Evolutionary conservation across 1,284 basidiomycete species (phyloP).

Genomic region (Malassezia restricta): DNA sequence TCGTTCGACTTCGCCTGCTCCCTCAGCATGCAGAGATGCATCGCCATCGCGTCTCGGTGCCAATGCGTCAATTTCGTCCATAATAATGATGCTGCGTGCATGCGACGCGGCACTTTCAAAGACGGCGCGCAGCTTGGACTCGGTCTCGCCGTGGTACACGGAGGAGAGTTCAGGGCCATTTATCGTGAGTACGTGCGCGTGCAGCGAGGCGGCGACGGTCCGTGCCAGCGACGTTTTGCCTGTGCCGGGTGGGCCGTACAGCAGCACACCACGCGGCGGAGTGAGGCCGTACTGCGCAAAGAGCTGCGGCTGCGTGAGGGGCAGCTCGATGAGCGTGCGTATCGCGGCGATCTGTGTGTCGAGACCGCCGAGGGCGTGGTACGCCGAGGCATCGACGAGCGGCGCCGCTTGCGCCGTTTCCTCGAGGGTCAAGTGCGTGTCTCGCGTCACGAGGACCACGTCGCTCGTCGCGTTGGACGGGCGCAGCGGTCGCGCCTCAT

Average conservation of each 20-base stretch:
- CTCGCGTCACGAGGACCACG: conserved; percentile 26
- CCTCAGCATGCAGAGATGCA: conserved; percentile 46
- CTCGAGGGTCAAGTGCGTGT: conserved; percentile 25
- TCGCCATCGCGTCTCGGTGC: conserved; percentile 74
- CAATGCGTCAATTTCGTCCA: conserved; percentile 92
- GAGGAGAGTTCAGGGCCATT: conserved; percentile 90
- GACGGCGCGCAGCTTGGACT: conserved; percentile 73
- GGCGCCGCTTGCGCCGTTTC: conserved; percentile 31
- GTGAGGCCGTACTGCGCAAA: conserved; percentile 66
- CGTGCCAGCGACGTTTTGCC: conserved; percentile 45
- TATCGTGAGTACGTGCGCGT: conserved; percentile 49
- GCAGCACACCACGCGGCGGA: conserved; percentile 41
- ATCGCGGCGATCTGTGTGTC: conserved; percentile 77
- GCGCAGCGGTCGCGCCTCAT: neutral
- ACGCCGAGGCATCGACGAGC: conserved; percentile 46
- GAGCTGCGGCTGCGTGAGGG: conserved; percentile 74
- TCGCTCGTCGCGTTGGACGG: neutral
- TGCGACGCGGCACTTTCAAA: conserved; percentile 70
- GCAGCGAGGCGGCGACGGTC: conserved; percentile 32
- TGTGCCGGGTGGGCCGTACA: conserved; percentile 45
- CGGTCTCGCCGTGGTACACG: conserved; percentile 92
- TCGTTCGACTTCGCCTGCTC: conserved; percentile 70
- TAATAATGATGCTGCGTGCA: conserved; percentile 70
- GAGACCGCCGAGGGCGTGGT: conserved; percentile 71
- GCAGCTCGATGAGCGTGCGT: conserved; percentile 84